Evolutionary conservation across 306 rosid species (phyloP).

Genomic region (Glycine latifolia): DNA sequence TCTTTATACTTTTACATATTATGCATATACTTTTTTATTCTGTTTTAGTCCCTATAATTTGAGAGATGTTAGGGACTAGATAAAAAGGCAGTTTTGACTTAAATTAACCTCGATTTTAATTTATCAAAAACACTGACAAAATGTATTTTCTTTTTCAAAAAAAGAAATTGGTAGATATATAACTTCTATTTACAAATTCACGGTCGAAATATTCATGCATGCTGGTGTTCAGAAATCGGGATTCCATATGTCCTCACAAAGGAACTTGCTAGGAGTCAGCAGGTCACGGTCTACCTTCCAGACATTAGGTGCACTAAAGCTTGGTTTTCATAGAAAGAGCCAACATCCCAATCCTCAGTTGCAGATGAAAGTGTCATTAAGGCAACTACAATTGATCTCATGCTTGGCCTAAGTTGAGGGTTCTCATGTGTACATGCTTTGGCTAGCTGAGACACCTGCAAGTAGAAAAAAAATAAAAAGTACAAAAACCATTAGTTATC

Average conservation of each 20-base stretch:
- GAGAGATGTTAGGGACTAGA: no score
- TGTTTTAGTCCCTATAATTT: no score
- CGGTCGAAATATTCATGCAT: conserved; percentile 1
- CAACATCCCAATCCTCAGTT: conserved; percentile 75
- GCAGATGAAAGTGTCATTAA: conserved; percentile 74
- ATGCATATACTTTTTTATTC: no score
- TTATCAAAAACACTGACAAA: no score
- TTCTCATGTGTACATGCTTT: conserved; percentile 78
- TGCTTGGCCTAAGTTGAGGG: conserved; percentile 86
- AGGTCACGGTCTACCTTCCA: conserved; percentile 54
- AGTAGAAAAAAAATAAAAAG: background rate
- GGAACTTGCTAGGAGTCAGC: conserved; percentile 6
- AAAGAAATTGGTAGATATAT: no score
- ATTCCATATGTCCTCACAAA: conserved; percentile 5
- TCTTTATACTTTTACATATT: no score
- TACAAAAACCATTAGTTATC: background rate
- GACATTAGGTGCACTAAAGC: conserved; percentile 59
- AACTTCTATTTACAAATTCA: conserved; percentile 35
- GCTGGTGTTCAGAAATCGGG: background rate
- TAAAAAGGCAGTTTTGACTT: no score
- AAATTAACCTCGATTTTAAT: no score
- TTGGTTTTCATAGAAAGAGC: conserved; percentile 68
- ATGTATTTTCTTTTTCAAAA: no score
- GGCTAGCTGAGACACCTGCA: conserved; percentile 75
- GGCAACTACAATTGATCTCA: conserved; percentile 81